phyloP scores from a whole-genome alignment of 1,284 basidiomycete species.

The Schizophyllum commune region DNA sequence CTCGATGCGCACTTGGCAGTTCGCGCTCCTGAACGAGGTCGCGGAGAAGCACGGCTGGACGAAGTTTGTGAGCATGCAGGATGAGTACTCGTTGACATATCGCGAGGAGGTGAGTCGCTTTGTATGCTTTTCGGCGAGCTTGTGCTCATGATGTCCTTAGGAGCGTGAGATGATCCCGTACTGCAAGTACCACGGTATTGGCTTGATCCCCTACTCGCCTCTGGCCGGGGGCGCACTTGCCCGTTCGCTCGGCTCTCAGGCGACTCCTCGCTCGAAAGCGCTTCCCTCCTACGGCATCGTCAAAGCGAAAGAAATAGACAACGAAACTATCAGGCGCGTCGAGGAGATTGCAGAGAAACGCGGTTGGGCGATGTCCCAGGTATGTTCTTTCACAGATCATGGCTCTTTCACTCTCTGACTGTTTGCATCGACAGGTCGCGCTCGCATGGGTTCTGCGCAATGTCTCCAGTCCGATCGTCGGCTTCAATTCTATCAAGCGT shows the following conservation, averaged over 20 bases:
- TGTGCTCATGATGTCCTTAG: not conserved
- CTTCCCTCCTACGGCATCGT: not conserved
- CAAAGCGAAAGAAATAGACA: slow-evolving; percentile 8
- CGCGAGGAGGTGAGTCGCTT: slow-evolving; percentile 23
- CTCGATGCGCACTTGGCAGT: slow-evolving; percentile 36
- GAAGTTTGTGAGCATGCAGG: slow-evolving; percentile 30
- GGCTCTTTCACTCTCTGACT: not conserved
- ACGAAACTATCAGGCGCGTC: slow-evolving; percentile 19
- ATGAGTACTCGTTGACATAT: slow-evolving; percentile 29
- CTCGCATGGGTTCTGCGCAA: slow-evolving; percentile 21
- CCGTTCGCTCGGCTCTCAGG: slow-evolving; percentile 22
- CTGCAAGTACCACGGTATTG: slow-evolving; percentile 15
- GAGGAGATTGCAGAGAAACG: slow-evolving; percentile 22
- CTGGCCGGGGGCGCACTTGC: slow-evolving; percentile 12
- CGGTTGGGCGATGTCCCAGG: slow-evolving; percentile 20
- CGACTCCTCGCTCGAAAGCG: not conserved
- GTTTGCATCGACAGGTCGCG: slow-evolving; percentile 12
- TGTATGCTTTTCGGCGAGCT: slow-evolving; percentile 9
- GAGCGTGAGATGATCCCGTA: slow-evolving; percentile 17
- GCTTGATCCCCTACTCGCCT: slow-evolving; percentile 14
- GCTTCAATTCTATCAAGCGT: slow-evolving; percentile 5
- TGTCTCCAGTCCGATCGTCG: slow-evolving; percentile 20
- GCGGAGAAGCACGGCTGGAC: slow-evolving; percentile 26
- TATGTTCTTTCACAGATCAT: slow-evolving; percentile 6
- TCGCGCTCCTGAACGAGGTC: slow-evolving; percentile 31